Base-by-base conservation (phyloP, 139 green algal species). In the Chlorella sp. region DNA sequence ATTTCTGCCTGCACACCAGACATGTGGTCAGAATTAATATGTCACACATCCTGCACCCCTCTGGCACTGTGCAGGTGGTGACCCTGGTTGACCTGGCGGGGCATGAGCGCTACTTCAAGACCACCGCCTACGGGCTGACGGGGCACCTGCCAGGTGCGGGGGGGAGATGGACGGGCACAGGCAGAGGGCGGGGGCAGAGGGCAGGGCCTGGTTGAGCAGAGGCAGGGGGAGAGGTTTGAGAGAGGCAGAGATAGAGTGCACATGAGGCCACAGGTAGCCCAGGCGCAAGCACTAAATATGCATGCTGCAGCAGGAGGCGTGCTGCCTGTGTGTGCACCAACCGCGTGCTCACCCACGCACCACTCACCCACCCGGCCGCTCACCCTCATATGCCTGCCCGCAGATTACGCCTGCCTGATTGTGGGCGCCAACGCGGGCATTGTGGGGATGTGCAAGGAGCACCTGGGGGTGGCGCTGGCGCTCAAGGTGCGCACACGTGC, bases 41-140 rank as follows among this genome's bases (percentile, higher is more conserved):
- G n/a, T n/a, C n/a, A n/a, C n/a, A n/a, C n/a, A n/a, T n/a, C n/a
- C n/a, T n/a, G n/a, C n/a, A n/a, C n/a, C n/a, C n/a, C n/a, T n/a
- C n/a, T n/a, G n/a, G n/a, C n/a, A n/a, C n/a, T n/a, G n/a, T n/a
- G n/a, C n/a, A 91, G 88, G 82, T 97, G 53, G 91, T 98, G 53
- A 98, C 97, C 0, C 89, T 98, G 88, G 97, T 98, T 69, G 97
- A 99, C 91, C 92, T 99, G 89, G 96, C 96, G 26, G 94, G 97
- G 0, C 97, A 99, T 90, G 96, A 98, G 91, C 94, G 95, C 57
- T 99, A 99, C 92, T 98, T 99, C 91, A 95, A 96, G 68, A 99
- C 97, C 87, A 99, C 97, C 0, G 94, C 95, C 9, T 97, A 96
- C 86, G 97, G 97, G 61, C 90, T 99, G 68, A 98, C 96, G 3